Conservation (phyloP, 192 early-diverging fungal genomes). For the Coemansia sp. region DNA sequence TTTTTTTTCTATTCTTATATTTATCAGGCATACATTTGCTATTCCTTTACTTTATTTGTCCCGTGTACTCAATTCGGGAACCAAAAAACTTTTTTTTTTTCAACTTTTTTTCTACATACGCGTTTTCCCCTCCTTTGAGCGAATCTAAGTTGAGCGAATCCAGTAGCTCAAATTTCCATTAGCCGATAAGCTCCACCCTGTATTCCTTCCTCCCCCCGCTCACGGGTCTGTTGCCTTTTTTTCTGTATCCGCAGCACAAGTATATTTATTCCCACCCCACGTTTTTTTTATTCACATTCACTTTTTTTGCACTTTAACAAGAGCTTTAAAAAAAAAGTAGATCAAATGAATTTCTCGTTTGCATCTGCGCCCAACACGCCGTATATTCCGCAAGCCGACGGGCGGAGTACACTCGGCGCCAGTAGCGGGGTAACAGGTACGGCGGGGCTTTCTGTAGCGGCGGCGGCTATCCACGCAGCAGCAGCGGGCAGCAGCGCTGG, state of each 20-base stretch:
- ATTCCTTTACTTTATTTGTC: background rate
- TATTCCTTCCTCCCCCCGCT: background rate
- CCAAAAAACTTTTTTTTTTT: background rate
- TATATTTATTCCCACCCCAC: background rate
- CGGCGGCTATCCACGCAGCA: background rate
- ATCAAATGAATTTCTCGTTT: slow-evolving; percentile 55
- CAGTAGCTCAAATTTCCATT: background rate
- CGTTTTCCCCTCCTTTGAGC: background rate
- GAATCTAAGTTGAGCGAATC: background rate
- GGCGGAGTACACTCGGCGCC: slow-evolving; percentile 6
- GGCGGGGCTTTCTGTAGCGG: background rate
- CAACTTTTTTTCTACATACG: background rate
- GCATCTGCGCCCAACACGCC: slow-evolving; percentile 54
- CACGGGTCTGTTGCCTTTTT: background rate
- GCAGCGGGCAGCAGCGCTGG: background rate
- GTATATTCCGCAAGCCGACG: slow-evolving; percentile 49
- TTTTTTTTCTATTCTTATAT: background rate
- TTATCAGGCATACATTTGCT: background rate
- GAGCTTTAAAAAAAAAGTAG: background rate
- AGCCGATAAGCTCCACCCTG: background rate
- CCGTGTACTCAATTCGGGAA: background rate
- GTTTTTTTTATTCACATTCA: slow-evolving; percentile 3
- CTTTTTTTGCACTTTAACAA: background rate
- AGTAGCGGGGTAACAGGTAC: background rate
- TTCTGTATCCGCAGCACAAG: too few species aligned